Evolutionary conservation across 2,329 filamentous ascomycete genomes (phyloP).

Genomic region (Alternaria alternata): DNA sequence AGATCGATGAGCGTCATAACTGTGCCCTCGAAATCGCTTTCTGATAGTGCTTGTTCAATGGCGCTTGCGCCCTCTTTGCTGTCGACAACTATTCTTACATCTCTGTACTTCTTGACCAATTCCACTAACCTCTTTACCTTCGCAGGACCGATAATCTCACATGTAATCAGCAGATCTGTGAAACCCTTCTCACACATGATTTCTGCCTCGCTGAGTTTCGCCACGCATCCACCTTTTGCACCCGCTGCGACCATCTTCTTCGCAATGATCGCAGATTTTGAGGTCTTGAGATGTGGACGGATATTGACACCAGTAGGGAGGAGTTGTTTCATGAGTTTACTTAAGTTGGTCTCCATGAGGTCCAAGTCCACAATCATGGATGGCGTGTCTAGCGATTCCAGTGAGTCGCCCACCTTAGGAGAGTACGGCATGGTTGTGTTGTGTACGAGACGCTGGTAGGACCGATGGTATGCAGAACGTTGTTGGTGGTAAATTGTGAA

Average conservation of each 20-base stretch:
- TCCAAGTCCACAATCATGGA: constrained; percentile 65
- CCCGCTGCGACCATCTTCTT: constrained; percentile 56
- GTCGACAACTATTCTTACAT: constrained; percentile 59
- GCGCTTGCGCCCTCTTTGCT: constrained; percentile 56
- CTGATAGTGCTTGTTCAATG: constrained; percentile 55
- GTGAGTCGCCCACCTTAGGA: constrained; percentile 54
- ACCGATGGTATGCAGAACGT: background rate
- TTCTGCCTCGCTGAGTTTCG: constrained; percentile 58
- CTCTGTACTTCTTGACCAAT: constrained; percentile 51
- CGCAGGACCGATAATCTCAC: constrained; percentile 58
- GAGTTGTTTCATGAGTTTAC: constrained; percentile 56
- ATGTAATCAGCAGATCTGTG: constrained; percentile 61
- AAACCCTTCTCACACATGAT: constrained; percentile 55
- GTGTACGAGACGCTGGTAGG: background rate
- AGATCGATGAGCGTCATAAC: constrained; percentile 59
- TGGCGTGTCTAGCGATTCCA: constrained; percentile 61
- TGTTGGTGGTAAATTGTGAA: background rate
- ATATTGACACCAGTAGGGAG: constrained; percentile 57
- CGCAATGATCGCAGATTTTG: constrained; percentile 59
- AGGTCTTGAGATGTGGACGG: constrained; percentile 64
- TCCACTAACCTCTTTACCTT: constrained; percentile 59
- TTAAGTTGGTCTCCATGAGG: constrained; percentile 61
- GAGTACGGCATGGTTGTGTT: constrained; percentile 42
- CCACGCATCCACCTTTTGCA: constrained; percentile 61
- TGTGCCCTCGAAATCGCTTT: constrained; percentile 48